Evolutionary conservation across 306 rosid species (phyloP).

Genomic region (Prinsepia uniflora): DNA sequence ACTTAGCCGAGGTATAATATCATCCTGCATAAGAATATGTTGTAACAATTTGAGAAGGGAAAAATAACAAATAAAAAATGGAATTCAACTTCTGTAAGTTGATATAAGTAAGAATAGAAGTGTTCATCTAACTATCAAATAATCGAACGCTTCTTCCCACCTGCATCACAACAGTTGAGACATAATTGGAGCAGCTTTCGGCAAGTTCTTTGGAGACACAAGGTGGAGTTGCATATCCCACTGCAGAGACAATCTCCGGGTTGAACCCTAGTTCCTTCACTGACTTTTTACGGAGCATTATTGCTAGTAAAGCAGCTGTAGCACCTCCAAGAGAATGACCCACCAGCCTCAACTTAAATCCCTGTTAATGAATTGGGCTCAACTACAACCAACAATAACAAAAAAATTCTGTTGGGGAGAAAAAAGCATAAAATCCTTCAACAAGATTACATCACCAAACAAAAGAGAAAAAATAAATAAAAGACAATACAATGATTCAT

Average conservation of each 20-base stretch:
- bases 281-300: constrained; percentile 75
- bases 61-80: constrained; percentile 23
- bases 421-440: constrained; percentile 1
- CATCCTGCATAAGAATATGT: constrained; percentile 61
- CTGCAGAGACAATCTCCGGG: constrained; percentile 81
- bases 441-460: background rate
- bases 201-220: constrained; percentile 89
- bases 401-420: constrained; percentile 5
- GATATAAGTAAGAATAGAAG: background rate
- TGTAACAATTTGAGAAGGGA: constrained; percentile 16
- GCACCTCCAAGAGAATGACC: constrained; percentile 99
- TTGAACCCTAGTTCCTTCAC: constrained; percentile 79
- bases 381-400: constrained; percentile 24
- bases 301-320: constrained; percentile 82
- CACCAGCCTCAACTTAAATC: constrained; percentile 84
- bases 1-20: constrained; percentile 75
- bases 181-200: constrained; percentile 76
- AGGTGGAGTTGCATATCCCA: constrained; percentile 81
- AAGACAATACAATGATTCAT: constrained; percentile 8
- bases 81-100: background rate
- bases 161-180: constrained; percentile 91
- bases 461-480: constrained; percentile 9
- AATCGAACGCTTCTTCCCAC: constrained; percentile 39
- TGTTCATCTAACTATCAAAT: constrained; percentile 9
- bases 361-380: constrained; percentile 68